A percentile compares a stretch with the other conserved stretches of the same genome.
phyloP scores from a whole-genome alignment of 345 rosid genomes.

The Eucalyptus microcorys region DNA sequence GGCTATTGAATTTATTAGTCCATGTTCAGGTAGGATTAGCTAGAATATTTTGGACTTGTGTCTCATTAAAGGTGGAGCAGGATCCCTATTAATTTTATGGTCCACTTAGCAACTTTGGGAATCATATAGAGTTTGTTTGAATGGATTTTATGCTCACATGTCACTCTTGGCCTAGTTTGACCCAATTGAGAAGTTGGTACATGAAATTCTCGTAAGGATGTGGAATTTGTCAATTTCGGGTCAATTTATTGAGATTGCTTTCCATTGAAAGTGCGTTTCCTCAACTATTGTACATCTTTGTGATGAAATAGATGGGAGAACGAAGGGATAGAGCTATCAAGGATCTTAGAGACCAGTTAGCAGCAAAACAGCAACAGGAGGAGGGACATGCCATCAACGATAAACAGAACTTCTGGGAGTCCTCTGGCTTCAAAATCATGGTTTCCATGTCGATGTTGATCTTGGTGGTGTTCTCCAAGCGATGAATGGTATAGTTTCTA shows the following conservation, averaged over 20 bases:
- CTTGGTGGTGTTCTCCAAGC: constrained; percentile 72
- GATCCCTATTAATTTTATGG: background rate
- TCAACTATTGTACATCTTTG: background rate
- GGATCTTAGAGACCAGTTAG: constrained; percentile 66
- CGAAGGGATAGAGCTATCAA: constrained; percentile 71
- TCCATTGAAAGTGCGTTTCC: background rate
- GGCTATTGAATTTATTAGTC: background rate
- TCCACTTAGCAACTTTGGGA: background rate
- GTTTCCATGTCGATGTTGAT: constrained; percentile 91
- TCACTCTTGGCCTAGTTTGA: background rate
- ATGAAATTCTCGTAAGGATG: background rate
- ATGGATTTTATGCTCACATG: background rate
- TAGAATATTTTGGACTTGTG: background rate
- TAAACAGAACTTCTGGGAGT: constrained; percentile 82
- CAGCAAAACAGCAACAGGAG: constrained; percentile 31
- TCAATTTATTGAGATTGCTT: background rate
- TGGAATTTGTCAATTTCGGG: background rate
- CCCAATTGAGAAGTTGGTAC: background rate
- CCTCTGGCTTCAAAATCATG: constrained; percentile 74
- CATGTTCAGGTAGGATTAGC: background rate
- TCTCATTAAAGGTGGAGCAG: background rate
- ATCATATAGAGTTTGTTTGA: background rate
- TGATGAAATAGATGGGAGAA: constrained; percentile 62
- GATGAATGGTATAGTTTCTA: constrained; percentile 10
- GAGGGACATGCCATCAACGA: constrained; percentile 10